Base-by-base conservation (phyloP, 2,329 filamentous ascomycete species). In the Rhynchosporium agropyri region DNA sequence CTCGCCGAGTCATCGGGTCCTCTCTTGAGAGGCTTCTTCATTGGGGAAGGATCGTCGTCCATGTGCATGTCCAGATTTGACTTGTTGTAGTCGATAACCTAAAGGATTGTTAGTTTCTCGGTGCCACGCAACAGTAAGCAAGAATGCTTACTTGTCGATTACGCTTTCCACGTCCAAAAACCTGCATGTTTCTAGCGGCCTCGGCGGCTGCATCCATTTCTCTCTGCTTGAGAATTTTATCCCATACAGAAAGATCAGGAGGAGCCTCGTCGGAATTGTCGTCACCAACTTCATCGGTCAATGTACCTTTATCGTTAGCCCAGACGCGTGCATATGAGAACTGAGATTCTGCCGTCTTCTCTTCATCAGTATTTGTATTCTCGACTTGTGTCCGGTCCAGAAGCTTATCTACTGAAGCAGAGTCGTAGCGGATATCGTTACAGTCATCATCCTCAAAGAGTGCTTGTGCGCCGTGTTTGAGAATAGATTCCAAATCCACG, bases 281-380 rank as follows among this genome's bases (percentile, higher is more conserved):
- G 46, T 81, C 80, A 50, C 84, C 80, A 28, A 90, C 74, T 29
- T 85, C 82, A 20, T 89, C 88, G 55, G 88, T 83, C 5, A 96
- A 80, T 0, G 81, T 79, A 7, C 84, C 85, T 68, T 86, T 85
- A 42, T 96, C 89, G 70, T 96, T 96, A 3, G 89, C 89, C 95
- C 95, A 99, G 1, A 99, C 89, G 50, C 91, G 86, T 45, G 94
- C 94, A 76, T 95, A 91, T 4, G 90, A 91, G 75, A 97, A 99
- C 61, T 93, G 89, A 0, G 87, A 89, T 73, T 96, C 90, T 0
- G 87, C 86, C 0, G 83, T 80, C 28, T 79, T 76, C 55, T 92
- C 86, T 2, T 86, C 82, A 9, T 84, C 84, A 1, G 82, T 79
- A 61, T 83, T 82, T 0, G 88, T 90, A 67, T 90, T 85, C 73